A percentile compares a stretch with the other conserved stretches of the same genome.
Evolutionary conservation across 805 yeast genomes (phyloP).

Genomic region (Wickerhamomyces xylosicus): DNA sequence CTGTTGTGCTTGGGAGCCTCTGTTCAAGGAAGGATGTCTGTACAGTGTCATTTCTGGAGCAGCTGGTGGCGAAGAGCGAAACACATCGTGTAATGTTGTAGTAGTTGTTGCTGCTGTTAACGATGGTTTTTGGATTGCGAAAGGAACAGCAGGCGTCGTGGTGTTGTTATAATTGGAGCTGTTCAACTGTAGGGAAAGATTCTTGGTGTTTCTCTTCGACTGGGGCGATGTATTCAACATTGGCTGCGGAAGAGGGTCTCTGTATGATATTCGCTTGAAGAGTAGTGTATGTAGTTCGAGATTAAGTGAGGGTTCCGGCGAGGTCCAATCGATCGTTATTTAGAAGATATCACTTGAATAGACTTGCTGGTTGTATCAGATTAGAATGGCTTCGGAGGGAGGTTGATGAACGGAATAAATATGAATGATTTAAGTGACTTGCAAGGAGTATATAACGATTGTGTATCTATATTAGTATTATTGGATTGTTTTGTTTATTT

Average conservation of each 20-base stretch:
- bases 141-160: not conserved
- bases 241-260: not conserved
- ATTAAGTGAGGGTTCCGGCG: no score
- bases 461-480: no score
- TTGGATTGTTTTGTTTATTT: no score
- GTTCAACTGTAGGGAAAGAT: conserved; percentile 14
- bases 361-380: no score
- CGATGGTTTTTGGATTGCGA: not conserved
- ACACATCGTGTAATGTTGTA: not conserved
- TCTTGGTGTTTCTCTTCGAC: conserved; percentile 18
- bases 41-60: conserved; percentile 7
- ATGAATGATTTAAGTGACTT: no score
- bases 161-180: conserved; percentile 1
- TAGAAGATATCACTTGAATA: no score
- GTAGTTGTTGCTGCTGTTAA: conserved; percentile 1
- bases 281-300: no score
- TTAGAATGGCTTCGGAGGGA: no score
- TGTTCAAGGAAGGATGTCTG: conserved; percentile 18
- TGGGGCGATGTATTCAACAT: conserved; percentile 8
- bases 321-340: no score
- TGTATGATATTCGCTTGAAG: no score
- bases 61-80: conserved; percentile 2
- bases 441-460: no score
- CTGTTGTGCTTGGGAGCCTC: not conserved
- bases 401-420: no score